Conservation (phyloP, 176 grass and related monocot genomes). For the Lolium perenne region DNA sequence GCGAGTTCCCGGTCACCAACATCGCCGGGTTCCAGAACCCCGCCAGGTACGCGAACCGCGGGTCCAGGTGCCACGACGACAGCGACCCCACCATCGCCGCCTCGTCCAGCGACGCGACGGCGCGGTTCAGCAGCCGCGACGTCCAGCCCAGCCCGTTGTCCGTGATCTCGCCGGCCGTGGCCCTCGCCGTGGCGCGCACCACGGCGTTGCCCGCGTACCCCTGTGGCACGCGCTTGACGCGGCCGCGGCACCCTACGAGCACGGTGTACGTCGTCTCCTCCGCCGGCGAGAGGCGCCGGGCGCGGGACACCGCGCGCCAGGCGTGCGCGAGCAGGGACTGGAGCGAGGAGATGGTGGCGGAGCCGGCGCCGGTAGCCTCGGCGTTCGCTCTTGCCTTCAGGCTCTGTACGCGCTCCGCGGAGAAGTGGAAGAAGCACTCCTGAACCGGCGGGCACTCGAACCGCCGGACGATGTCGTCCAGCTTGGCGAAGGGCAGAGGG, state of each 20-base stretch:
- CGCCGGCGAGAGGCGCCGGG: neutral
- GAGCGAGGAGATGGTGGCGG: neutral
- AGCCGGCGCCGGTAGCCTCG: neutral
- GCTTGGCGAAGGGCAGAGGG: constrained; percentile 5
- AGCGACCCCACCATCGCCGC: neutral
- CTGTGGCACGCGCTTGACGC: constrained; percentile 1
- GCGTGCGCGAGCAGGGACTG: constrained; percentile 26
- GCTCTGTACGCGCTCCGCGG: neutral
- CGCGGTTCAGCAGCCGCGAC: constrained; percentile 10
- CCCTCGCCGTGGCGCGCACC: constrained; percentile 15
- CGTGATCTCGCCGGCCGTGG: neutral
- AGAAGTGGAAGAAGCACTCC: constrained; percentile 25
- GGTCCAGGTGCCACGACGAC: neutral
- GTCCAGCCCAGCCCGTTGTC: neutral
- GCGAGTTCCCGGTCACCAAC: constrained; percentile 23
- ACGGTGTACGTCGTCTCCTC: constrained; percentile 20
- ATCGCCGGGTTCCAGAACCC: constrained; percentile 1
- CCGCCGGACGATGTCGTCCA: constrained; percentile 7
- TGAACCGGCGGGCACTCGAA: constrained; percentile 1
- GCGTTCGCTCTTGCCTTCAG: constrained; percentile 13
- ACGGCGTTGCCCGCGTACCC: constrained; percentile 15
- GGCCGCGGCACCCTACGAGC: constrained; percentile 1
- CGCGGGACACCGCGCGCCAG: constrained; percentile 10
- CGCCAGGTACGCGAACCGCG: constrained; percentile 5
- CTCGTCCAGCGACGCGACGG: constrained; percentile 5